A percentile compares a stretch with the other conserved stretches of the same genome.
phyloP scores from a whole-genome alignment of 2,329 filamentous ascomycete species.

The Penicillium sumatraense region DNA sequence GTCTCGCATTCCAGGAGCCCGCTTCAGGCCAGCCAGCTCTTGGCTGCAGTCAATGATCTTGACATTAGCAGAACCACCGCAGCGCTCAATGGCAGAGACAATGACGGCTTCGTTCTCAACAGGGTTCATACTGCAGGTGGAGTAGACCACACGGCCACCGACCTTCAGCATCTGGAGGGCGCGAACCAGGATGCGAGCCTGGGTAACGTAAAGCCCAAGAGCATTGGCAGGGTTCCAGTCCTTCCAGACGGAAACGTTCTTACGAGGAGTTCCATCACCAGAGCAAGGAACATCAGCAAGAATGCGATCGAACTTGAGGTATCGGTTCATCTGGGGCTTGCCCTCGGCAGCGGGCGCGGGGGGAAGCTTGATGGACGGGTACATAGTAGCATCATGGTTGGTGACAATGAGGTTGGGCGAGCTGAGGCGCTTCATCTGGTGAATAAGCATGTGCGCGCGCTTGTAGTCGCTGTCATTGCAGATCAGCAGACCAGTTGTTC shows the following conservation, averaged over 20 bases:
- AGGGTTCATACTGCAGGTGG: conserved; percentile 98
- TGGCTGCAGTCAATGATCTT: conserved; percentile 82
- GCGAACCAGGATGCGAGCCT: conserved; percentile 86
- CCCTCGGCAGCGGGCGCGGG: conserved; percentile 59
- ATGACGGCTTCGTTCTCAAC: conserved; percentile 96
- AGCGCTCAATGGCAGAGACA: conserved; percentile 83
- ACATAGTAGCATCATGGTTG: conserved; percentile 96
- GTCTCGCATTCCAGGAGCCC: conserved; percentile 73
- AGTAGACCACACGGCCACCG: conserved; percentile 93
- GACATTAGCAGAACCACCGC: conserved; percentile 80
- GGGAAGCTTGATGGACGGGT: conserved; percentile 87
- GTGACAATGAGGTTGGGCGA: conserved; percentile 97
- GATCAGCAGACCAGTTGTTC: conserved; percentile 87
- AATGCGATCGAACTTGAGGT: conserved; percentile 96
- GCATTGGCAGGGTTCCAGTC: conserved; percentile 91
- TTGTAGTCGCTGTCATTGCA: conserved; percentile 98
- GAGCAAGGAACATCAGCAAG: conserved; percentile 96
- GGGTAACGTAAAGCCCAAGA: conserved; percentile 82
- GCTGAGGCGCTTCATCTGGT: conserved; percentile 95
- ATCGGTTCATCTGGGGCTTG: conserved; percentile 62
- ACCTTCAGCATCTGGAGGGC: conserved; percentile 95
- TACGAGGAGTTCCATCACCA: conserved; percentile 89
- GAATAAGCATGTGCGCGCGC: conserved; percentile 93
- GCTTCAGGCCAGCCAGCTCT: conserved; percentile 75
- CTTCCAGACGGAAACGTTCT: conserved; percentile 93